Evolutionary conservation across 1,284 basidiomycete genomes (phyloP).

Genomic region (Tilletia caries): DNA sequence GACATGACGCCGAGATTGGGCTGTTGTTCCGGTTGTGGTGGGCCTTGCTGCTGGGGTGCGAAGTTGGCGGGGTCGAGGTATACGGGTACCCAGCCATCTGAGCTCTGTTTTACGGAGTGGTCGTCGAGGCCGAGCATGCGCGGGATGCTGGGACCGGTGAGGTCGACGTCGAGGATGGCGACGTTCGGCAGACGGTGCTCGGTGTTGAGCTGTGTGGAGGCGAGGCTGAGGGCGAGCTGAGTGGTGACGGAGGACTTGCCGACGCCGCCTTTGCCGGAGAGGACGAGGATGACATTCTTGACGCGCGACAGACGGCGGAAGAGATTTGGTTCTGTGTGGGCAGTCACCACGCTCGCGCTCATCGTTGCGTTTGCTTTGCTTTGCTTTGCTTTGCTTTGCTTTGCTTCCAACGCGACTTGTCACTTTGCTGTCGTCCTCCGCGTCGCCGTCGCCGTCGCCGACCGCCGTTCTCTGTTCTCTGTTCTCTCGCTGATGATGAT

Average conservation of each 20-base stretch:
- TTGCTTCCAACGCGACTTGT: no score
- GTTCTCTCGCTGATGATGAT: no score
- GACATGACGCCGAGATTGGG: slow-evolving; percentile 82
- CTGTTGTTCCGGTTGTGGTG: slow-evolving; percentile 14
- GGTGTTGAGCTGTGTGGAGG: slow-evolving; percentile 21
- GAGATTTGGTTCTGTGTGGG: slow-evolving; percentile 27
- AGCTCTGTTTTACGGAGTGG: slow-evolving; percentile 70
- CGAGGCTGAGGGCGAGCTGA: slow-evolving; percentile 79
- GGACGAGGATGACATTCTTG: slow-evolving; percentile 84
- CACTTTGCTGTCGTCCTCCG: neutral
- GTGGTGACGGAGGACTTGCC: slow-evolving; percentile 94
- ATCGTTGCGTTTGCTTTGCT: slow-evolving; percentile 2
- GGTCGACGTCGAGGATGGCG: slow-evolving; percentile 89
- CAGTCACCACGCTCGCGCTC: neutral
- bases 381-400: no score
- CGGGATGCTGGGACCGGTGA: slow-evolving; percentile 94
- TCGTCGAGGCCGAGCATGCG: slow-evolving; percentile 93
- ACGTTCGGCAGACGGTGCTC: slow-evolving; percentile 56
- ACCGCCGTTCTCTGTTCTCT: no score
- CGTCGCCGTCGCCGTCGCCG: no score
- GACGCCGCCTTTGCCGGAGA: slow-evolving; percentile 95
- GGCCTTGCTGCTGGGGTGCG: neutral
- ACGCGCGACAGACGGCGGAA: slow-evolving; percentile 59
- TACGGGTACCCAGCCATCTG: slow-evolving; percentile 95
- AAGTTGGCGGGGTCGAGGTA: slow-evolving; percentile 57